Conservation (phyloP, 495 filamentous ascomycete genomes). For the Podospora anserina region DNA sequence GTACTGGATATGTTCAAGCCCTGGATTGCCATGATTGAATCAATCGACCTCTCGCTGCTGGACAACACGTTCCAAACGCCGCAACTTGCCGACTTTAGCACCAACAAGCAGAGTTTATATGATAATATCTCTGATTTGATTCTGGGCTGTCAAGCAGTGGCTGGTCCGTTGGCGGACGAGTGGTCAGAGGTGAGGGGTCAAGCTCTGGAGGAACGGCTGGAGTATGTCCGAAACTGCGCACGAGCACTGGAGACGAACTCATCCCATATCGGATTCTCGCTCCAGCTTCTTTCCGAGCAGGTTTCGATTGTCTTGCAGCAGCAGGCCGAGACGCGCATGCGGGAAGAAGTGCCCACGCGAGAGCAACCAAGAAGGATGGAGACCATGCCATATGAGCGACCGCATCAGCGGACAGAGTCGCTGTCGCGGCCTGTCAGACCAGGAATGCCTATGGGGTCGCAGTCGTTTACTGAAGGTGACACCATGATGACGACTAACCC, state of each 20-base stretch:
- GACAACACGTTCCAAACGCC: slow-evolving; percentile 76
- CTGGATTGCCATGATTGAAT: slow-evolving; percentile 83
- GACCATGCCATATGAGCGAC: slow-evolving; percentile 43
- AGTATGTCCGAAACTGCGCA: slow-evolving; percentile 68
- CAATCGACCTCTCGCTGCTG: slow-evolving; percentile 74
- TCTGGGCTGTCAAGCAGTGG: slow-evolving; percentile 78
- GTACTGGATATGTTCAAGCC: slow-evolving; percentile 83
- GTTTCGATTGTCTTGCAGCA: slow-evolving; percentile 52
- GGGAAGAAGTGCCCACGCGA: slow-evolving; percentile 39
- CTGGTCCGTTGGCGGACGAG: slow-evolving; percentile 87
- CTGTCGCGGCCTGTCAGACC: slow-evolving; percentile 34
- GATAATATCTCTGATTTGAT: slow-evolving; percentile 89
- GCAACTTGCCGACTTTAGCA: slow-evolving; percentile 79
- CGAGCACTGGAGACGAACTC: slow-evolving; percentile 80
- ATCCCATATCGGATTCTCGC: slow-evolving; percentile 80
- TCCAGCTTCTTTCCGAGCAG: slow-evolving; percentile 81
- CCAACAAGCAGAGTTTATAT: slow-evolving; percentile 88
- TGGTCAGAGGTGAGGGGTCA: slow-evolving; percentile 91
- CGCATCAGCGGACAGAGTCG: slow-evolving; percentile 50
- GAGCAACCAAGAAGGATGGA: slow-evolving; percentile 44
- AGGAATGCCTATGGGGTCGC: slow-evolving; percentile 49
- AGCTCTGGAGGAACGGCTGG: slow-evolving; percentile 83
- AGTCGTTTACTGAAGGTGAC: slow-evolving; percentile 65
- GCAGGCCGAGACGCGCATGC: slow-evolving; percentile 35
- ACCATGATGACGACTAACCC: slow-evolving; percentile 48